Evolutionary conservation across 116 monocot genomes (phyloP), one percentile per base, ranked within the genome.

Genomic region (Iris pallida): DNA sequence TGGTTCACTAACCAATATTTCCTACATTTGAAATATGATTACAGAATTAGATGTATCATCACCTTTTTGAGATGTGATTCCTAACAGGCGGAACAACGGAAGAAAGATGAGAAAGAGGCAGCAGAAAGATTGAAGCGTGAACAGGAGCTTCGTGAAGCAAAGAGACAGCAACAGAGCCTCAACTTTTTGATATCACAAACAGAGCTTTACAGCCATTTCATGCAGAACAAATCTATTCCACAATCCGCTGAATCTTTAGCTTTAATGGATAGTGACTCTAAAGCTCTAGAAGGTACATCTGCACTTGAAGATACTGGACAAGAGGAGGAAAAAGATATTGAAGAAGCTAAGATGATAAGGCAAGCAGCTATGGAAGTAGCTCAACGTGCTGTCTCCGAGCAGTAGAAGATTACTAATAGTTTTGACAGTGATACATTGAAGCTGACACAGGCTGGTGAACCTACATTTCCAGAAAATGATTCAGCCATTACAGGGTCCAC

Each of bases 171-270:
- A 54, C 95, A 91, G 69, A 88, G 91, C 48, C 84, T 95, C 30
- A 95, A 91, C 63, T 95, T 95, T 75, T 68, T 95, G 5, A 51
- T 95, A 61, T 91, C 95, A 45, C 95, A 95, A 70, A 95, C 95
- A 53, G 95, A 95, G 64, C 74, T 95, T 6, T 95, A 95, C 64
- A 91, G 95, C 68, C 95, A 95, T 68, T 95, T 95, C 65, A 95
- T 95, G 91, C 86, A 88, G 78, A 91, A 91, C 62, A 95, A 95
- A 71, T 20, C 83, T 59, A 70, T 68, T 57, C 40, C 82, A 43
- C 90, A 87, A 69, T 42, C 72, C 12, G 59, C 77, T 51, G 87
- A 78, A 60, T 48, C 61, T 43, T 49, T 78, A 46, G 11, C 51
- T 41, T 45, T 53, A 43, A 69, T 7, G 16, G 82, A 80, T 40